Percentiles rank a stretch among this genome's conserved stretches.
Conservation (phyloP, 192 early-diverging fungal species). For the Entomortierella chlamydospora region DNA sequence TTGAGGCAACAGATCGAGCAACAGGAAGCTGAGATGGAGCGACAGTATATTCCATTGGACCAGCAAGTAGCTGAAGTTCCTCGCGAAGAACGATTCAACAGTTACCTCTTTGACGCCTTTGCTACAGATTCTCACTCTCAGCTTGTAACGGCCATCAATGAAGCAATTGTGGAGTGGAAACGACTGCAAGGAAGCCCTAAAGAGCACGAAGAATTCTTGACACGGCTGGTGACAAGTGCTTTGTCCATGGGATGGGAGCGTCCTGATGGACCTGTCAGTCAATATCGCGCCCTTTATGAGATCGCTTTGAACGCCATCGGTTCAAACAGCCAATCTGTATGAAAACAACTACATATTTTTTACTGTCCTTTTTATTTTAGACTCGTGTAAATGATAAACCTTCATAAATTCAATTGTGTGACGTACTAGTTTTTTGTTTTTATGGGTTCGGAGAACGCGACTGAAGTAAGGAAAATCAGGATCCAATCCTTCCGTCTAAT, state of each 20-base stretch:
- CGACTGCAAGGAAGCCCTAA: slow-evolving; percentile 21
- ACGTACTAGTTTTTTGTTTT: too few species aligned
- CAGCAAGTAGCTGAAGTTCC: slow-evolving; percentile 32
- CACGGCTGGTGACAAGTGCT: slow-evolving; percentile 60
- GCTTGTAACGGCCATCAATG: slow-evolving; percentile 55
- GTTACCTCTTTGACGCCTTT: slow-evolving; percentile 57
- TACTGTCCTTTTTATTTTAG: background rate
- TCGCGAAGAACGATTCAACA: slow-evolving; percentile 51
- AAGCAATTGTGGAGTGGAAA: slow-evolving; percentile 47
- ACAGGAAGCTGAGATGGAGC: slow-evolving; percentile 15
- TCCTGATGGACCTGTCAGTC: slow-evolving; percentile 58
- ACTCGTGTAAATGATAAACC: too few species aligned
- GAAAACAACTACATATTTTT: background rate
- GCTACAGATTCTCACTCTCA: slow-evolving; percentile 31
- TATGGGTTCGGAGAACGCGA: too few species aligned
- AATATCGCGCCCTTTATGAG: slow-evolving; percentile 59
- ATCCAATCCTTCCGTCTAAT: background rate
- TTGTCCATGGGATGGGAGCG: slow-evolving; percentile 63
- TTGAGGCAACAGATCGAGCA: slow-evolving; percentile 15
- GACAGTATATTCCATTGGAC: slow-evolving; percentile 32
- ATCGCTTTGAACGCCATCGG: slow-evolving; percentile 41
- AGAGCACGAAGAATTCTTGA: slow-evolving; percentile 58
- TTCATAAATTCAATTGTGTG: too few species aligned
- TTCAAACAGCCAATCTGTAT: slow-evolving; percentile 8
- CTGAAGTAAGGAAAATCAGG: background rate